Base-by-base conservation (phyloP, 2,329 filamentous ascomycete genomes). In the Exophiala aquamarina region DNA sequence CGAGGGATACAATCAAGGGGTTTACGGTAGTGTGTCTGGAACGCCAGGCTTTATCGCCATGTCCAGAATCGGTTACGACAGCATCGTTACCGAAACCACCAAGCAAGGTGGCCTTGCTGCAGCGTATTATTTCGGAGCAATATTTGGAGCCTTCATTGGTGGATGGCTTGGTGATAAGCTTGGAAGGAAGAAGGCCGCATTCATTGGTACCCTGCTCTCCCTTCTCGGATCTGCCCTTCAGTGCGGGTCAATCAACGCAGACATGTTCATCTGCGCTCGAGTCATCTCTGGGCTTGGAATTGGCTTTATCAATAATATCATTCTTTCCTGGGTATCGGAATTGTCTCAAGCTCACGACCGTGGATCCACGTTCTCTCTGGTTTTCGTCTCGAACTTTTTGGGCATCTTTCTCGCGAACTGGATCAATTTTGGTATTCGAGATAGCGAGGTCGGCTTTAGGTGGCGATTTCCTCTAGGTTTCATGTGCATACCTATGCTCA, bases 1-100 rank as follows among this genome's bases (percentile, higher is more conserved):
- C 43, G 61, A 64, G 52, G 62, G 61, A 31, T 63, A 62, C 49
- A 63, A 61, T 39, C 62, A 64, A 52, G 62, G 61, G 39, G 61
- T 63, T 35, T 56, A 60, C 45, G 62, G 62, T 26, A 54, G 47
- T 32, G 60, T 63, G 32, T 58, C 49, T 43, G 55, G 51, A 23
- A 61, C 61, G 6, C 59, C 61, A 15, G 61, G 56, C 31, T 64
- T 63, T 51, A 62, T 63, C 41, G 56, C 50, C 44, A 63, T 59
- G 57, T 53, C 54, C 34, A 48, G 43, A 17, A 58, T 63, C 46
- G 58, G 61, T 33, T 44, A 46, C 32, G 45, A 55, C 46, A 52
- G 51, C 28, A 51, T 37, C 4, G 59, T 64, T 19, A 59, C 59
- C 37, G 28, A 62, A 42, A 57, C 55, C 34, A 59, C 57, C 21